Evolutionary conservation across 257 asterid genomes (phyloP).

Genomic region (Forsythia viridissima): DNA sequence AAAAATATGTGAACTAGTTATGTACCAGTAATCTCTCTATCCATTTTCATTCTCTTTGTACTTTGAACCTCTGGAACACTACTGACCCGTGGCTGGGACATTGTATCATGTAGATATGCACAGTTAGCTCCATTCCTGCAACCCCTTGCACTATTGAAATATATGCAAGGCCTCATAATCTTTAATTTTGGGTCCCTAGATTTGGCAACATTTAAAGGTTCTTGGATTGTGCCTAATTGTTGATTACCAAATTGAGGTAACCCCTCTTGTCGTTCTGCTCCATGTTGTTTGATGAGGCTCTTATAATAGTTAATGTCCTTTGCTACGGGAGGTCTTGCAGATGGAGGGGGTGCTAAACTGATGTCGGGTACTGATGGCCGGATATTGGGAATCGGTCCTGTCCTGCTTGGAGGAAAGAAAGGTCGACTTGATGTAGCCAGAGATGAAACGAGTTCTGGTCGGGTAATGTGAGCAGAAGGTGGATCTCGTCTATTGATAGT

Average conservation of each 20-base stretch:
- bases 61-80: conserved; percentile 46
- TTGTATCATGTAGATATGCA: conserved; percentile 39
- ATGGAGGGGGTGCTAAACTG: conserved; percentile 35
- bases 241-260: conserved; percentile 37
- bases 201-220: conserved; percentile 22
- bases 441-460: conserved; percentile 40
- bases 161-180: conserved; percentile 55
- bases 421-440: conserved; percentile 39
- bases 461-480: conserved; percentile 28
- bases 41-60: conserved; percentile 61
- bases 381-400: conserved; percentile 30
- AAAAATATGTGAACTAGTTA: conserved; percentile 17
- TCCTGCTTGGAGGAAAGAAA: conserved; percentile 46
- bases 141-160: conserved; percentile 52
- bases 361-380: conserved; percentile 40
- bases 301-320: conserved; percentile 79
- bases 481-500: conserved; percentile 30
- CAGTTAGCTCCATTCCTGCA: conserved; percentile 63
- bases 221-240: conserved; percentile 26
- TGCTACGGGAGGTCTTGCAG: conserved; percentile 31
- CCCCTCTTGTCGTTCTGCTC: conserved; percentile 69
- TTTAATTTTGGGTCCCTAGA: conserved; percentile 41
- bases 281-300: conserved; percentile 90
- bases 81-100: conserved; percentile 32
- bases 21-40: conserved; percentile 52